Percentiles rank a stretch among this genome's conserved stretches.
phyloP scores from a whole-genome alignment of 1,139 yeast species.

The Magnusiomyces suaveolens region DNA sequence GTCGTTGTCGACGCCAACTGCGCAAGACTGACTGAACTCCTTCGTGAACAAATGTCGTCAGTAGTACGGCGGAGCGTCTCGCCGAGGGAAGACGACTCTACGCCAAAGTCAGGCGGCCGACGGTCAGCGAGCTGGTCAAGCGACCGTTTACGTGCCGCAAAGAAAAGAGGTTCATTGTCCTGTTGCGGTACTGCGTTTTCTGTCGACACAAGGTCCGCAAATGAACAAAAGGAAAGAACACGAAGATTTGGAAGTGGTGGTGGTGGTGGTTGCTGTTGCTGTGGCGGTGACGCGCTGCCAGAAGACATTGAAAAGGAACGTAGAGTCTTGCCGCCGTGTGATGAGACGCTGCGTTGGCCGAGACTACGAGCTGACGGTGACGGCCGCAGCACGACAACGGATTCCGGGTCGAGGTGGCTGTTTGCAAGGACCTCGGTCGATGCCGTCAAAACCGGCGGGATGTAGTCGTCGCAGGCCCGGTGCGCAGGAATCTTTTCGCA shows the following conservation, averaged over 20 bases:
- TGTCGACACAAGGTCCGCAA: conserved; percentile 1
- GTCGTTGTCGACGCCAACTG: too few relatives aligned
- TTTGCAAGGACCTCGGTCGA: conserved; percentile 56
- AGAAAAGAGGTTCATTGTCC: neutral
- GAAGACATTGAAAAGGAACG: neutral
- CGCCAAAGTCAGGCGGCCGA: neutral
- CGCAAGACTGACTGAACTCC: too few relatives aligned
- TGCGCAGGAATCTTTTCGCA: conserved; percentile 36
- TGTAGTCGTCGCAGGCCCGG: conserved; percentile 54
- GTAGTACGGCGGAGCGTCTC: conserved; percentile 1
- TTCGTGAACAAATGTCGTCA: neutral
- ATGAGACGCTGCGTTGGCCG: neutral
- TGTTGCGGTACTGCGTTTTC: neutral
- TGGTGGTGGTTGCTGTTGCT: neutral
- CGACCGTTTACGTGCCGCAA: too few relatives aligned
- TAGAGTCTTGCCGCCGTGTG: neutral
- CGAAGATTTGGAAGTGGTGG: neutral
- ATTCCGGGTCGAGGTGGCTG: conserved; percentile 8
- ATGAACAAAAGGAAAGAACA: conserved; percentile 1
- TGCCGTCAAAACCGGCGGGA: conserved; percentile 79
- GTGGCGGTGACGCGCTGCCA: neutral
- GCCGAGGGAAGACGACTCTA: neutral
- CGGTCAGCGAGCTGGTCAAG: too few relatives aligned
- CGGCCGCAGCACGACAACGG: neutral
- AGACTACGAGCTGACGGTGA: neutral